Conservation (phyloP, 2,329 filamentous ascomycete genomes). For the Aspergillus felis region DNA sequence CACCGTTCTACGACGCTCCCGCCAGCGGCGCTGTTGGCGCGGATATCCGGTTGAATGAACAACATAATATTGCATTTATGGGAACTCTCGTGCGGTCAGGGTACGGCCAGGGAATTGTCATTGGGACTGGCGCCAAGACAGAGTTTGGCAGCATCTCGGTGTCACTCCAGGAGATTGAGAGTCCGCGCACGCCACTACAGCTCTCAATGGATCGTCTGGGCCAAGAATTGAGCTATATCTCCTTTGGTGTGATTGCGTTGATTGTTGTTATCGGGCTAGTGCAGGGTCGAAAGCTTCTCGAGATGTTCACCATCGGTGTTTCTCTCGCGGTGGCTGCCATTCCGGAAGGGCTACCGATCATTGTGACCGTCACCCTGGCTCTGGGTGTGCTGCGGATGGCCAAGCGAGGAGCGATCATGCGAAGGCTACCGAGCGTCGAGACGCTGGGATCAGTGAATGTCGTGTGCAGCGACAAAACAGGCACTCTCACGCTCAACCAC, state of each 20-base stretch:
- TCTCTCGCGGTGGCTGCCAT: slow-evolving; percentile 95
- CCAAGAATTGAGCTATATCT: slow-evolving; percentile 93
- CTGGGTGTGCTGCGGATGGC: slow-evolving; percentile 96
- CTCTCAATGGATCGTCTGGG: slow-evolving; percentile 97
- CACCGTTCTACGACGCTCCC: slow-evolving; percentile 57
- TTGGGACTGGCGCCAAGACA: slow-evolving; percentile 87
- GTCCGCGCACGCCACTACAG: slow-evolving; percentile 87
- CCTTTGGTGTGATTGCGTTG: slow-evolving; percentile 87
- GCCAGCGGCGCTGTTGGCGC: slow-evolving; percentile 58
- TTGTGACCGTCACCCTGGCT: slow-evolving; percentile 93
- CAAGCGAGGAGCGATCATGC: slow-evolving; percentile 88
- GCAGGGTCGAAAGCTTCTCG: slow-evolving; percentile 82
- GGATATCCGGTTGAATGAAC: slow-evolving; percentile 66
- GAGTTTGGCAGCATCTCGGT: slow-evolving; percentile 96
- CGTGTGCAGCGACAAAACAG: slow-evolving; percentile 98
- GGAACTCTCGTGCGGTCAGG: slow-evolving; percentile 93
- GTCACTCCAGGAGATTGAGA: slow-evolving; percentile 91
- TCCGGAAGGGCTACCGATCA: slow-evolving; percentile 92
- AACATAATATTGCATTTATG: slow-evolving; percentile 96
- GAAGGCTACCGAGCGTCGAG: slow-evolving; percentile 93
- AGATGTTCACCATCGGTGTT: slow-evolving; percentile 97
- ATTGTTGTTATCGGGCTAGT: slow-evolving; percentile 89
- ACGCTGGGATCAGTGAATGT: slow-evolving; percentile 98
- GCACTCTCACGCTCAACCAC: slow-evolving; percentile 93
- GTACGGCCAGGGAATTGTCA: slow-evolving; percentile 94